These are phyloP conservation scores for Triticum urartu DNA, from an alignment of 176 grass and related monocot genomes.

Conservation along the genomic window DNA sequence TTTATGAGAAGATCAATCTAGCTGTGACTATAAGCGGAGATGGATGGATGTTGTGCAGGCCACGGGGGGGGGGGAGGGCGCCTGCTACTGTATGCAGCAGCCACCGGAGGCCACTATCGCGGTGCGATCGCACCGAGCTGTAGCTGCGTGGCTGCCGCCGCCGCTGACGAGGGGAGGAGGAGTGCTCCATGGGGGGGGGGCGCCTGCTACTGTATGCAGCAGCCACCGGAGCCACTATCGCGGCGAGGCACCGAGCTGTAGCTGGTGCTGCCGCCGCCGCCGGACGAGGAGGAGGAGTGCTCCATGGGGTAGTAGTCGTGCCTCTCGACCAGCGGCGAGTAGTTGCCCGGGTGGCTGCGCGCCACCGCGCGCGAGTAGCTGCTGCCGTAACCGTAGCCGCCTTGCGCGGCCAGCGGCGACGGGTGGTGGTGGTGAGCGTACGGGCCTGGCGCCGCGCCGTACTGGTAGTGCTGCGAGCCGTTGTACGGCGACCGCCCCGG, in stretches of 20 bases:
- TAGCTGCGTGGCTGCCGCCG: no score
- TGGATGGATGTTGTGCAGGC: background rate
- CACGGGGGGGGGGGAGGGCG: no score
- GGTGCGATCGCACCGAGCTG: no score
- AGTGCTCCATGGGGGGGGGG: no score
- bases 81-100: constrained; percentile 35
- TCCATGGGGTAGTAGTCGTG: constrained; percentile 50
- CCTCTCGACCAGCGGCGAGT: constrained; percentile 48
- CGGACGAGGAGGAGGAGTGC: background rate
- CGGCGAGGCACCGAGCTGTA: constrained; percentile 29
- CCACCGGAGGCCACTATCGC: no score
- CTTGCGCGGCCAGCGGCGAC: constrained; percentile 12
- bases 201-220: background rate
- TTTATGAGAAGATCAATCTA: background rate
- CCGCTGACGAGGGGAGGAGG: no score
- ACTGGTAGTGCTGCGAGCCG: constrained; percentile 12
- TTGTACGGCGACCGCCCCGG: constrained; percentile 12
- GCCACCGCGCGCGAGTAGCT: constrained; percentile 44
- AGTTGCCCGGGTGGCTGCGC: constrained; percentile 44
- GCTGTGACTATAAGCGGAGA: background rate
- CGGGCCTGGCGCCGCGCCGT: constrained; percentile 10
- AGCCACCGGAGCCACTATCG: background rate
- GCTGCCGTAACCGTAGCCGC: constrained; percentile 25
- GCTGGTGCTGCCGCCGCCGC: background rate
- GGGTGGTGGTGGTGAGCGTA: constrained; percentile 29